Evolutionary conservation across 2,329 filamentous ascomycete genomes (phyloP).

Genomic region (Diaporthe citriasiana): DNA sequence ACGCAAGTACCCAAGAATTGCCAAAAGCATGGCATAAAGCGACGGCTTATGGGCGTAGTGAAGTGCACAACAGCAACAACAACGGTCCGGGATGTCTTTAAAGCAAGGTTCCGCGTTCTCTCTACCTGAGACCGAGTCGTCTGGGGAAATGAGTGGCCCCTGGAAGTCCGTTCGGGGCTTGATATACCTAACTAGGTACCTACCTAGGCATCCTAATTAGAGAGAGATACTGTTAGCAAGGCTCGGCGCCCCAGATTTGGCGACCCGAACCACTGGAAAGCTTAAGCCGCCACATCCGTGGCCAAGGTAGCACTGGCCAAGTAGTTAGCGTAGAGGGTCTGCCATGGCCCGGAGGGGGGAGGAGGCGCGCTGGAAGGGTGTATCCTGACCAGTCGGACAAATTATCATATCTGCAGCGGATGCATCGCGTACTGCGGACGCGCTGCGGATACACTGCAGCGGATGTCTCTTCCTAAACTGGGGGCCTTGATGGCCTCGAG

Average conservation of each 20-base stretch:
- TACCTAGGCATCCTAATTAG: neutral
- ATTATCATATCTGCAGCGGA: neutral
- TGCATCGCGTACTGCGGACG: neutral
- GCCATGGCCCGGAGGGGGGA: neutral
- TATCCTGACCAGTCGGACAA: neutral
- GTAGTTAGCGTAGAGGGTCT: neutral
- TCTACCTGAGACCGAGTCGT: neutral
- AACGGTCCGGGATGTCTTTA: neutral
- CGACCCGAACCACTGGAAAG: neutral
- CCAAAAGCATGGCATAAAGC: neutral
- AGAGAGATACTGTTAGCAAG: neutral
- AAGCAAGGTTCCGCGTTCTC: neutral
- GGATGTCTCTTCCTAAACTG: neutral
- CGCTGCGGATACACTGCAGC: no score
- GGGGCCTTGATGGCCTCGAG: neutral
- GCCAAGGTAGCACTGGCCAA: neutral
- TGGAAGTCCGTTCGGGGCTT: neutral
- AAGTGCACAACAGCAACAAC: neutral
- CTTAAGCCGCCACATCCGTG: conserved; percentile 7
- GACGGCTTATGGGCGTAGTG: neutral
- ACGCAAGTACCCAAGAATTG: no score
- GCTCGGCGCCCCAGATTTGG: neutral
- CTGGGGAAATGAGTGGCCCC: neutral
- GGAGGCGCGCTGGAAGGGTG: neutral
- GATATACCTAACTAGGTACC: neutral